phyloP scores from a whole-genome alignment of 192 early-diverging fungal genomes.

The Dimargaris cristalligena region DNA sequence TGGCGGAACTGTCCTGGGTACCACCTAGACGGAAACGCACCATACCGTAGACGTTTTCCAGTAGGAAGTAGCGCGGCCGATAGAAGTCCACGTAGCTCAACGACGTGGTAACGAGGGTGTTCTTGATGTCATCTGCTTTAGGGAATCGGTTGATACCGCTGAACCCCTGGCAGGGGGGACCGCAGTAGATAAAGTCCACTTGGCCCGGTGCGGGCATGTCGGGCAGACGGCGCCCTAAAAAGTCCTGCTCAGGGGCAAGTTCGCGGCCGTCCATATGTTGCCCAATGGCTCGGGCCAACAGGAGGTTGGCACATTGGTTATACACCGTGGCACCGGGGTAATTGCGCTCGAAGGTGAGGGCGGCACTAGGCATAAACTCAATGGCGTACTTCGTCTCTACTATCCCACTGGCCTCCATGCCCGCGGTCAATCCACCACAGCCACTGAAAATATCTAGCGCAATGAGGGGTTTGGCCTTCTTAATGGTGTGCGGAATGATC shows the following conservation, averaged over 20 bases:
- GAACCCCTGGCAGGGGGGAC: constrained; percentile 59
- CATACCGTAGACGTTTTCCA: constrained; percentile 54
- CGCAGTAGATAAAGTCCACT: constrained; percentile 57
- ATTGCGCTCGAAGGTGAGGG: constrained; percentile 40
- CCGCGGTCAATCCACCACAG: constrained; percentile 48
- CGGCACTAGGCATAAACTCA: constrained; percentile 40
- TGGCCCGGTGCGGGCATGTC: constrained; percentile 42
- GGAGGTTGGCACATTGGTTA: constrained; percentile 41
- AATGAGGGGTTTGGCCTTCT: constrained; percentile 16
- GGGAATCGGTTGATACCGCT: constrained; percentile 38
- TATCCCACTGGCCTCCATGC: constrained; percentile 35
- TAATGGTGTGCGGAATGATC: neutral
- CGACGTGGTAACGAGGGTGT: constrained; percentile 39
- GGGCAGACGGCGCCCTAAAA: constrained; percentile 19
- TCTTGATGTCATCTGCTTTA: constrained; percentile 48
- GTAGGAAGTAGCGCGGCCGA: constrained; percentile 41
- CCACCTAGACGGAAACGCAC: constrained; percentile 37
- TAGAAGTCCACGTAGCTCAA: constrained; percentile 56
- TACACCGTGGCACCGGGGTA: constrained; percentile 38
- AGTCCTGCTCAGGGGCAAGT: constrained; percentile 19
- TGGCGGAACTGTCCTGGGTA: constrained; percentile 27
- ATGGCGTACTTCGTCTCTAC: constrained; percentile 45
- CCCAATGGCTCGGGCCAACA: constrained; percentile 44
- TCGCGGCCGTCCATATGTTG: constrained; percentile 20
- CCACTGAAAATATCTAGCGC: constrained; percentile 54